Conservation (phyloP, 208 protist species). For the Trypanosoma brucei region DNA sequence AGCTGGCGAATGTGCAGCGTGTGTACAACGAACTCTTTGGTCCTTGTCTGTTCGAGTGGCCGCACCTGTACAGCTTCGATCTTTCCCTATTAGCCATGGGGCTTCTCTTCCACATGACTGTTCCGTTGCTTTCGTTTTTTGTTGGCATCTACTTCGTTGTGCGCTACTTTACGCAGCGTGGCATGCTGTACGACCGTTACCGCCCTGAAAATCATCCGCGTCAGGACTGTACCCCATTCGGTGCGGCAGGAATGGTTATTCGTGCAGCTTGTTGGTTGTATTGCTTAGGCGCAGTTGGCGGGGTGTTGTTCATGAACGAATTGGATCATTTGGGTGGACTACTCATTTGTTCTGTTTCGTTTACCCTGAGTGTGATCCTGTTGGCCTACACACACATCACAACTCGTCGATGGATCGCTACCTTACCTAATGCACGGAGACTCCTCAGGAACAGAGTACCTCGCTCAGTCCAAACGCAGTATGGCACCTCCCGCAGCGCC, state of each 20-base stretch:
- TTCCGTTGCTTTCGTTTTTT: constrained; percentile 59
- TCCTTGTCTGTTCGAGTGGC: constrained; percentile 49
- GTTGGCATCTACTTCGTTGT: constrained; percentile 65
- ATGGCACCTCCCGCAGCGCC: not conserved
- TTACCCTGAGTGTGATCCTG: constrained; percentile 32
- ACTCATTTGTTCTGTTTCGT: constrained; percentile 45
- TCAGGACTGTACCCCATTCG: constrained; percentile 71
- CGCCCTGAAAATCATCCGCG: constrained; percentile 38
- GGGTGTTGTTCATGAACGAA: constrained; percentile 59
- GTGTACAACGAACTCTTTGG: constrained; percentile 71
- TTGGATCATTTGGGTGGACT: constrained; percentile 44
- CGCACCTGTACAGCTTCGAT: constrained; percentile 61
- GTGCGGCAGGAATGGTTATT: constrained; percentile 59
- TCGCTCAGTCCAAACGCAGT: not conserved
- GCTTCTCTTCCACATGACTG: constrained; percentile 83
- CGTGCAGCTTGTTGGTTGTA: constrained; percentile 62
- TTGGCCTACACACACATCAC: constrained; percentile 39
- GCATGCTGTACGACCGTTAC: constrained; percentile 67
- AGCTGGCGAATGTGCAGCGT: constrained; percentile 53
- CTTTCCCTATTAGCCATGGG: constrained; percentile 76
- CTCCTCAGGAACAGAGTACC: constrained; percentile 19
- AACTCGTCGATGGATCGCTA: constrained; percentile 48
- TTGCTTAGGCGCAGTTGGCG: constrained; percentile 51
- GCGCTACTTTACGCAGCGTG: constrained; percentile 65
- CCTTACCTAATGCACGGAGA: constrained; percentile 35